Evolutionary conservation across 2,329 filamentous ascomycete species (phyloP), one percentile per base, ranked within the genome.

Genomic region (Aureobasidium leucospermi): DNA sequence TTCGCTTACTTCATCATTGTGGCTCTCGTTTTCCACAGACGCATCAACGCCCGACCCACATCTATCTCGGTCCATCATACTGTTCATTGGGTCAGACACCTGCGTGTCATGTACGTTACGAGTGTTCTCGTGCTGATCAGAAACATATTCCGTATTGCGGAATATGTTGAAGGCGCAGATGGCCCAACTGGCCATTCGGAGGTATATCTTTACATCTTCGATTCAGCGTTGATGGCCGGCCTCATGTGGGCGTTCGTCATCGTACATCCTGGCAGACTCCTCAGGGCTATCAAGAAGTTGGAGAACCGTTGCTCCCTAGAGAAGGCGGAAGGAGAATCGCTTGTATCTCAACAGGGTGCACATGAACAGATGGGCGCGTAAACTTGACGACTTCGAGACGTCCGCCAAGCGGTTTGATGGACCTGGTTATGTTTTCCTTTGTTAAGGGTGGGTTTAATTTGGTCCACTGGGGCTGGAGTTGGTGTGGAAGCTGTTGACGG

Each of bases 161-260:
- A 63, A 19, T 63, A 56, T 39, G 32, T 59, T 15, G 59, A 63
- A 16, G 59, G 61, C n/a, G 10, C 31, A 4, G 32, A 61, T 7
- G 61, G 61, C 1, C n/a, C 56, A 1, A 41, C 53, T 8, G 28
- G 23, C 2, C 31, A 48, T 15, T 51, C 56, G 10, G 61, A 63
- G 41, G 56, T 42, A 4, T 63, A 59, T 36, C 28, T 63, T 36
- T 63, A 63, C 34, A 28, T 63, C 16, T 61, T 63, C 16, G 61
- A 63, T 16, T 56, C 59, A 9, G 34, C 46, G 4, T 52, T 58
- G 32, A 63, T 63, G 61, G 49, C 51, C n/a, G 19, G 49, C 15
- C 34, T 60, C 1, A 53, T 63, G 10, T 28, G 60, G 31, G 41
- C 47, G 7, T 61, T 60, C 11, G 32, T 46, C 19, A 23, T 61